A percentile compares a stretch with the other conserved stretches of the same genome.
These are phyloP conservation scores for Magnolia sinica DNA, from an alignment of 164 flowering plant genomes.

Conservation along the genomic window DNA sequence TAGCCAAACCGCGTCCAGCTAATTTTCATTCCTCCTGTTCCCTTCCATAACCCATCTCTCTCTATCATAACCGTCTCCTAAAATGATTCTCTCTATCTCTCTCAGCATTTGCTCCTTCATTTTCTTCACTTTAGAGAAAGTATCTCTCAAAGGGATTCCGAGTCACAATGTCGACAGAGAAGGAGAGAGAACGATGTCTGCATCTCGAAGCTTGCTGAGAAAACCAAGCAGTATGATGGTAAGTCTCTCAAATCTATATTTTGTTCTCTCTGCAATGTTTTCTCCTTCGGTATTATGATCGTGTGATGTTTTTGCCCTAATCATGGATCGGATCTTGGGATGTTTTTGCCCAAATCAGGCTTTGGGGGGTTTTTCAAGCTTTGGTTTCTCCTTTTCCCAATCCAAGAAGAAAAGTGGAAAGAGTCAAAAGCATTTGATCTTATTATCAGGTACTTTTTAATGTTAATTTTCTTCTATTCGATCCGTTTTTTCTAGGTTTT, in stretches of 20 bases:
- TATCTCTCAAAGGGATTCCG: neutral
- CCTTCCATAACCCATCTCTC: neutral
- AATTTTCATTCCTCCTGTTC: too few species aligned
- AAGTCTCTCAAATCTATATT: neutral
- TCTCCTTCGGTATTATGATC: too few species aligned
- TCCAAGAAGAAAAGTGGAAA: too few species aligned
- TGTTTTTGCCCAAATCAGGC: too few species aligned
- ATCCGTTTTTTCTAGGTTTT: too few species aligned
- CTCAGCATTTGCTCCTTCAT: neutral
- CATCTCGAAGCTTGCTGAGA: neutral
- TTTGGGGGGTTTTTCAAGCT: too few species aligned
- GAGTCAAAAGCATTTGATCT: too few species aligned
- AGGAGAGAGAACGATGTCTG: constrained; percentile 12
- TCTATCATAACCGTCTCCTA: neutral
- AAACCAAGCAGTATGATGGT: constrained; percentile 15
- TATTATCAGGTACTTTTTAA: too few species aligned
- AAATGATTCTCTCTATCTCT: neutral
- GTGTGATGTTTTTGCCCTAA: neutral
- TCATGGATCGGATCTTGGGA: too few species aligned
- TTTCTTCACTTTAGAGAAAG: neutral
- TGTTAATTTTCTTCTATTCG: too few species aligned
- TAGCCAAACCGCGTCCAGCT: too few species aligned
- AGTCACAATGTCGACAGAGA: constrained; percentile 8
- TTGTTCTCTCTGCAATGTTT: neutral
- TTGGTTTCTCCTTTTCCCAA: too few species aligned